Base-by-base conservation (phyloP, 139 green algal species). In the Picochlorum sp. region DNA sequence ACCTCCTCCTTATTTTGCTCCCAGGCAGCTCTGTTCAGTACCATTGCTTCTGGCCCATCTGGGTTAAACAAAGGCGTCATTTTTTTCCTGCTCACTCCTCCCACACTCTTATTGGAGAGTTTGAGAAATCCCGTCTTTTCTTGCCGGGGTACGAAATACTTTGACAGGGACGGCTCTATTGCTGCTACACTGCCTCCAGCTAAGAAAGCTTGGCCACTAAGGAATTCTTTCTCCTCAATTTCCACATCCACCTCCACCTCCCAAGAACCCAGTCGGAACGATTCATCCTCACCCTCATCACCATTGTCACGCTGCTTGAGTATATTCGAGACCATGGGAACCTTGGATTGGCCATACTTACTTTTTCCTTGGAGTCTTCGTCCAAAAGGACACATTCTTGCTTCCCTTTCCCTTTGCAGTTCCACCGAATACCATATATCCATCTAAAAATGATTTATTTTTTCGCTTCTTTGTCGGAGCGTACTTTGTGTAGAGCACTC, bases 21-120 rank as follows among this genome's bases (percentile, higher is more conserved):
- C 63, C 32, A 28, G 34, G 38, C 59, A 74, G 65, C 71, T 38
- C 24, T 11, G 24, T 92, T 92, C 13, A 92, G 54, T 13, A 94
- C 61, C 2, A 92, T 10, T 0, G 82, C 80, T 0, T 65, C 77
- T 0, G 72, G 62, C 2, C 58, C 71, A 6, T 69, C 30, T 2
- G 83, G 77, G 59, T 88, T 82, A 54, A 90, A 76, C 68, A 88
- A 65, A 3, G 18, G 58, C 47, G 24, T 28, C 24, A 28, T 10
- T 9, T 14, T 54, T 54, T 54, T 54, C 47, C 16, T 21, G 34
- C 34, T 41, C 20, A 34, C 28, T 18, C 49, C 65, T 16, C 49
- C 55, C 6, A 67, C 37, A 16, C 61, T 54, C 10, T 6, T 24
- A 23, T 34, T 37, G 3, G 14, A 45, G 32, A 62, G 66, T n/a